Conservation (phyloP, 495 filamentous ascomycete species). For the Pyrenopolyporus hunteri region DNA sequence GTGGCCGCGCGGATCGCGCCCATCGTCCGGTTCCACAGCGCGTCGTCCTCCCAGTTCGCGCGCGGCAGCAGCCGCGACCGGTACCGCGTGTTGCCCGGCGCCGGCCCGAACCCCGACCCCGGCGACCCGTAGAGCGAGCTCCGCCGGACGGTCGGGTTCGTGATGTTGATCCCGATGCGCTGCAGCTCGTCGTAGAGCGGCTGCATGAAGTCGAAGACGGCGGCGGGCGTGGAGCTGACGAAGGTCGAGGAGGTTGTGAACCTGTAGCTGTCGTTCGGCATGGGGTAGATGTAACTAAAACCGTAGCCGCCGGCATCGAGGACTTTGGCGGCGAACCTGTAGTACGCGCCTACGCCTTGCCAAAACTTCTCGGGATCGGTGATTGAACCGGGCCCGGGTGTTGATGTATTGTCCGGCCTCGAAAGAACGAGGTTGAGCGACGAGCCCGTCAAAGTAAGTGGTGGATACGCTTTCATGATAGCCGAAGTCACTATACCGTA, state of each 20-base stretch:
- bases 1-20: constrained; percentile 56
- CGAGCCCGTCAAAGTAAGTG: constrained; percentile 38
- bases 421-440: constrained; percentile 34
- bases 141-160: constrained; percentile 28
- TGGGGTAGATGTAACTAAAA: constrained; percentile 49
- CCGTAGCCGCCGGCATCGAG: constrained; percentile 53
- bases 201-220: constrained; percentile 38
- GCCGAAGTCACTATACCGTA: constrained; percentile 62
- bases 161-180: constrained; percentile 41
- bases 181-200: constrained; percentile 44
- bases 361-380: constrained; percentile 55
- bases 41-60: constrained; percentile 50
- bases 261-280: constrained; percentile 30
- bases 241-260: constrained; percentile 45
- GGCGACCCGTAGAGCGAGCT: constrained; percentile 24
- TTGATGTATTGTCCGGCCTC: constrained; percentile 43
- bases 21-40: constrained; percentile 54
- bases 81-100: constrained; percentile 36
- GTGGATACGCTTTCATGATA: constrained; percentile 52
- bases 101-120: constrained; percentile 40
- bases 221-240: constrained; percentile 24
- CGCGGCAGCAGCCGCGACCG: constrained; percentile 61
- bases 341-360: constrained; percentile 51
- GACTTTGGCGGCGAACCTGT: constrained; percentile 45
- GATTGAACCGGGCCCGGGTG: constrained; percentile 37